Percentiles rank a stretch among this genome's conserved stretches.
Evolutionary conservation across 2,329 filamentous ascomycete species (phyloP).

Genomic region (Monilinia polystroma): DNA sequence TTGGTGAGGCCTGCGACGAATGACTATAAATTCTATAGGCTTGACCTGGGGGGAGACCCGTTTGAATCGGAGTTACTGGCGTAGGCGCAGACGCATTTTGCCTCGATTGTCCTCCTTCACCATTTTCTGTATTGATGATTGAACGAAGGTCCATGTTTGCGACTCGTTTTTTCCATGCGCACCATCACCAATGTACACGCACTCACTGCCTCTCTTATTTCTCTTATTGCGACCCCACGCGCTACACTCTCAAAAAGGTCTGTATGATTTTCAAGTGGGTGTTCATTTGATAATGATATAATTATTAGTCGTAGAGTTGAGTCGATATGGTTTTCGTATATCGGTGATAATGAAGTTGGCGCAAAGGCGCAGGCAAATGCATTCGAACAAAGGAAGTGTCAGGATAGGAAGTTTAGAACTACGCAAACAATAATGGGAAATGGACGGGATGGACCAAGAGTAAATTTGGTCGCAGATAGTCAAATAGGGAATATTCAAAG

Average conservation of each 20-base stretch:
- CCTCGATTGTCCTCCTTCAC: conserved; percentile 33
- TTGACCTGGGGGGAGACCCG: conserved; percentile 31
- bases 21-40: conserved; percentile 39
- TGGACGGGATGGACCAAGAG: not conserved
- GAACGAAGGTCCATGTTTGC: conserved; percentile 52
- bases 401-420: conserved; percentile 18
- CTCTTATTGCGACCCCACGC: conserved; percentile 30
- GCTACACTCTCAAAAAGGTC: conserved; percentile 27
- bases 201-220: no score
- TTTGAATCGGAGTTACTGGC: conserved; percentile 39
- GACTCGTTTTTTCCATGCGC: conserved; percentile 31
- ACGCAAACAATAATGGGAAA: conserved; percentile 23
- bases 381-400: conserved; percentile 28
- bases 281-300: conserved; percentile 34
- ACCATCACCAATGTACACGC: conserved; percentile 26
- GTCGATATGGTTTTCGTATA: conserved; percentile 22
- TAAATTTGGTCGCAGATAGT: not conserved
- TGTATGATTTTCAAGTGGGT: conserved; percentile 19
- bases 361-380: conserved; percentile 38
- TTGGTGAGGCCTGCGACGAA: conserved; percentile 35
- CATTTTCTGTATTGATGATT: conserved; percentile 49
- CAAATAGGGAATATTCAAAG: conserved; percentile 2
- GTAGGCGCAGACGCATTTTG: conserved; percentile 29
- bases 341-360: conserved; percentile 29
- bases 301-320: conserved; percentile 8